Evolutionary conservation across 2,329 filamentous ascomycete species (phyloP), one percentile per base, ranked within the genome.

Genomic region (Onygenales sp.): DNA sequence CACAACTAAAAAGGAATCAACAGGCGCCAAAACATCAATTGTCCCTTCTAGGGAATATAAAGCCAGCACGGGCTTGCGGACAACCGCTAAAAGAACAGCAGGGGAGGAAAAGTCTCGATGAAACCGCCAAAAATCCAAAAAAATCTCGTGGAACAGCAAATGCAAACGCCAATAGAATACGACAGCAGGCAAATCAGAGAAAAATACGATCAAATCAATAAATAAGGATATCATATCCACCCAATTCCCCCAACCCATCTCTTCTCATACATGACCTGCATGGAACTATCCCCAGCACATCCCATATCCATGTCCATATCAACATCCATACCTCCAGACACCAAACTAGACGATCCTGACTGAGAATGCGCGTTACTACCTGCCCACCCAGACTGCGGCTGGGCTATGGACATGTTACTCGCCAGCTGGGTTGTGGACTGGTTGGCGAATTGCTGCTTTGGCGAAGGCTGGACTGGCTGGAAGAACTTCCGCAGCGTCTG

Each of bases 401-500:
- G 27, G 39, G 7, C 31, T 17, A 44, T 17, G 3, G 43, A 14
- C 43, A 45, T 17, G 5, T 42, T 13, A 41, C 43, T 27, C 38
- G 43, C 17, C 17, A 17, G 46, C 35, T 43, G 17, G 14, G 32
- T 17, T 14, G 43, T 31, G 31, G 32, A 32, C 17, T 32, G 7
- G 53, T 52, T 48, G 9, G 9, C 36, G 46, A 10, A 13, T 36
- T 48, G 46, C 4, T 47, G 33, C 2, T 7, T n/a, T 7, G 56
- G 54, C 53, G 65, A 52, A 35, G 57, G 41, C 49, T 60, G 57
- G 48, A 60, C 49, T 33, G 64, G 62, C 39, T 68, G 68, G 58
- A 73, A 73, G 61, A 72, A 73, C 49, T 64, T 67, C 43, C 64
- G 63, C 41, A 73, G 55, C 32, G 69, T 69, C 58, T 71, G 68